These are phyloP conservation scores for Mycena vulgaris DNA, from an alignment of 768 basidiomycete genomes.

Conservation along the genomic window DNA sequence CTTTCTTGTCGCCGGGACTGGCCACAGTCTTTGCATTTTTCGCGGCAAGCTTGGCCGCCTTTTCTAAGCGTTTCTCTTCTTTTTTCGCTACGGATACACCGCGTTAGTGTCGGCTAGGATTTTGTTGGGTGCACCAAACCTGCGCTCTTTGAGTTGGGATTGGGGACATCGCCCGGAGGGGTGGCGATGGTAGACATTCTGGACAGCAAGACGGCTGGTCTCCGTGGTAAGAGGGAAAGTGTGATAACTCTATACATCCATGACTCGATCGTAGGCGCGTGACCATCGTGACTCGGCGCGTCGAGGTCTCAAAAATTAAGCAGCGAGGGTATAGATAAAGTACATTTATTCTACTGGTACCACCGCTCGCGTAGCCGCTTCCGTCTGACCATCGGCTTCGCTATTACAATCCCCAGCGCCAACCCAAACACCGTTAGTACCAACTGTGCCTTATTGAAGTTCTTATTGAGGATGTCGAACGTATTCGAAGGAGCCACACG, in stretches of 20 bases:
- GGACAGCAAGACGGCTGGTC: conserved; percentile 6
- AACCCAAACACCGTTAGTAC: conserved; percentile 86
- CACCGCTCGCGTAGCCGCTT: conserved; percentile 80
- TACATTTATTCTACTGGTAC: conserved; percentile 66
- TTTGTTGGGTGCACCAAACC: conserved; percentile 41
- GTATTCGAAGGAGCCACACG: conserved; percentile 89
- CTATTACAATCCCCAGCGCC: conserved; percentile 81
- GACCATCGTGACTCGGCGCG: conserved; percentile 19
- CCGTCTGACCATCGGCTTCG: conserved; percentile 83
- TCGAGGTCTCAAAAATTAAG: conserved; percentile 19
- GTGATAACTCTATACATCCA: conserved; percentile 36
- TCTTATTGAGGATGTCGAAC: conserved; percentile 93
- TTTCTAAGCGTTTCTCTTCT: conserved; percentile 86
- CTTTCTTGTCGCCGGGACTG: conserved; percentile 72
- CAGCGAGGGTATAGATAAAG: conserved; percentile 24
- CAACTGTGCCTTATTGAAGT: conserved; percentile 94
- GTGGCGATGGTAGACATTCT: conserved; percentile 34
- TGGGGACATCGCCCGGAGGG: conserved; percentile 46
- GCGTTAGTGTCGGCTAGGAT: conserved; percentile 4
- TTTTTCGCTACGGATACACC: conserved; percentile 74
- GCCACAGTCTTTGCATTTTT: conserved; percentile 68
- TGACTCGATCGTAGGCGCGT: conserved; percentile 37
- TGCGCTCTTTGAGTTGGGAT: conserved; percentile 61
- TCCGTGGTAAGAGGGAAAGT: conserved; percentile 31
- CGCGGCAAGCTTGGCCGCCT: conserved; percentile 83